Evolutionary conservation across 1,139 yeast genomes (phyloP).

Genomic region (Pichia sp.): DNA sequence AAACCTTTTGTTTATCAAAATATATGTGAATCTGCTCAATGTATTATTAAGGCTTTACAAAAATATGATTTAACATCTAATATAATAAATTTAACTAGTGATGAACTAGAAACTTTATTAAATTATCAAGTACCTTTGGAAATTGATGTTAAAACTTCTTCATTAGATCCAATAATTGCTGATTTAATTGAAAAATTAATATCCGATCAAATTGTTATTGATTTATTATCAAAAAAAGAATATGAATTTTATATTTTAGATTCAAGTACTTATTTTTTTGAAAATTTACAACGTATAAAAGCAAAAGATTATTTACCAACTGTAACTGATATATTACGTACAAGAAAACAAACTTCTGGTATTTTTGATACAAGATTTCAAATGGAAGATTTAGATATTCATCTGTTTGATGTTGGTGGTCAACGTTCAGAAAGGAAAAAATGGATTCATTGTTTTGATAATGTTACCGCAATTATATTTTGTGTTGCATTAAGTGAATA

Average conservation of each 20-base stretch:
- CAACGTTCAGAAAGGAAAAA: constrained; percentile 89
- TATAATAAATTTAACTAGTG: constrained; percentile 29
- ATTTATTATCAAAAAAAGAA: constrained; percentile 53
- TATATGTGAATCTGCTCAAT: constrained; percentile 59
- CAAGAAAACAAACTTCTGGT: constrained; percentile 91
- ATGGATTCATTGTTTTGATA: constrained; percentile 94
- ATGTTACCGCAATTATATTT: constrained; percentile 80
- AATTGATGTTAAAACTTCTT: constrained; percentile 36
- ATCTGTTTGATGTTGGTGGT: constrained; percentile 91
- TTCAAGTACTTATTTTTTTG: constrained; percentile 75
- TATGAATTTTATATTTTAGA: constrained; percentile 81
- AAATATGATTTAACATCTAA: constrained; percentile 45
- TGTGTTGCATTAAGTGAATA: constrained; percentile 89
- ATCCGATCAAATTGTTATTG: constrained; percentile 52
- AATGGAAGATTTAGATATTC: constrained; percentile 70
- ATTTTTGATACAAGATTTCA: constrained; percentile 76
- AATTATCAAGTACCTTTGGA: constrained; percentile 39
- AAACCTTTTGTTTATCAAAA: constrained; percentile 67
- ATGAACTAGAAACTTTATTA: constrained; percentile 43
- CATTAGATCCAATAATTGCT: constrained; percentile 40
- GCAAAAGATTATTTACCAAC: constrained; percentile 60
- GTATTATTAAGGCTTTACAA: constrained; percentile 50
- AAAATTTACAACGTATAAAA: constrained; percentile 59
- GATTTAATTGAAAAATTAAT: constrained; percentile 45
- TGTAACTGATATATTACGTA: constrained; percentile 71